Percentiles rank a stretch among this genome's conserved stretches.
Conservation (phyloP, 441 rosid species). For the Daphne laureola region DNA sequence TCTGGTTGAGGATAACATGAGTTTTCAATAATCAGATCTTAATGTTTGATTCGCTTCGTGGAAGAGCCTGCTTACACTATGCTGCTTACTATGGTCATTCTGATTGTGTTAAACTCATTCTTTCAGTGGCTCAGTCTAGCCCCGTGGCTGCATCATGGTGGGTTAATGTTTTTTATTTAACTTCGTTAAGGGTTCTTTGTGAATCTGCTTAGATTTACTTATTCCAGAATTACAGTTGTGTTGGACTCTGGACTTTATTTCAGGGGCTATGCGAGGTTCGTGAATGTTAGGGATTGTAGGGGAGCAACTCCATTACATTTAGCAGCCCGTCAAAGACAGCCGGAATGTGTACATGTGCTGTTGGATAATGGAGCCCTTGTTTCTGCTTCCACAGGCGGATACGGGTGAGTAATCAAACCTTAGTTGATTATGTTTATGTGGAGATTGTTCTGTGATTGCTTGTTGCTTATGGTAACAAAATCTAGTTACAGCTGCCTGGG, state of each 20-base stretch:
- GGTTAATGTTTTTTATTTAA: not conserved
- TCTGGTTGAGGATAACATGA: too few relatives aligned
- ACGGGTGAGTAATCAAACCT: constrained; percentile 28
- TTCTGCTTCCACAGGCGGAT: constrained; percentile 44
- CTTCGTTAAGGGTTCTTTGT: too few relatives aligned
- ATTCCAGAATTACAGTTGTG: not conserved
- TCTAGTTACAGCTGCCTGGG: constrained; percentile 57
- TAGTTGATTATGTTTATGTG: too few relatives aligned
- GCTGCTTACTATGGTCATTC: constrained; percentile 56
- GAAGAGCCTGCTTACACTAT: constrained; percentile 59
- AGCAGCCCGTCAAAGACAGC: constrained; percentile 45
- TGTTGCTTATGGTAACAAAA: too few relatives aligned
- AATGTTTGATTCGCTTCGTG: constrained; percentile 48
- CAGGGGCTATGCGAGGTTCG: constrained; percentile 59
- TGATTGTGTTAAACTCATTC: constrained; percentile 41
- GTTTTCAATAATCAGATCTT: constrained; percentile 26
- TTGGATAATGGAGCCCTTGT: constrained; percentile 51
- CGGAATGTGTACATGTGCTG: constrained; percentile 41
- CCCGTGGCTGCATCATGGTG: constrained; percentile 50
- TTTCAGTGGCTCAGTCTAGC: constrained; percentile 45
- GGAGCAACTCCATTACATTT: constrained; percentile 57
- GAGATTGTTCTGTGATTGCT: too few relatives aligned
- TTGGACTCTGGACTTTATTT: constrained; percentile 2
- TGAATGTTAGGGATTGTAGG: constrained; percentile 47
- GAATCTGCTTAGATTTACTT: too few relatives aligned